Percentiles rank a stretch among this genome's conserved stretches.
These are phyloP conservation scores for Flaveria trinervia DNA, from an alignment of 129 eudicot genomes.

Conservation along the genomic window DNA sequence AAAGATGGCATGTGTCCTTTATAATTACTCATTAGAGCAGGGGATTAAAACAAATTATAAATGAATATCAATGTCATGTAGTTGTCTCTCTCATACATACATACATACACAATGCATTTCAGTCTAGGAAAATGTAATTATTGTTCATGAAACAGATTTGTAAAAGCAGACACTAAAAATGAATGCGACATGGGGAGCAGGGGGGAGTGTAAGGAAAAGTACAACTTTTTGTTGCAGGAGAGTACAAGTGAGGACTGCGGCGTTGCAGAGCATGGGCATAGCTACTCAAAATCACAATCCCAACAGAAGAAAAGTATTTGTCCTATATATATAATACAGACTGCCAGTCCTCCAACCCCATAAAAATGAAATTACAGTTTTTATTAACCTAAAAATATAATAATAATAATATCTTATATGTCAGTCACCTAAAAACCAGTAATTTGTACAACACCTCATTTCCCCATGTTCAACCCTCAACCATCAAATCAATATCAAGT, in stretches of 20 bases:
- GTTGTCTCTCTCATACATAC: neutral
- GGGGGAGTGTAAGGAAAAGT: conserved; percentile 20
- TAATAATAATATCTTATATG: conserved; percentile 8
- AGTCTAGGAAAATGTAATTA: conserved; percentile 6
- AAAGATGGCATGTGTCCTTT: no score
- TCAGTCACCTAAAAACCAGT: conserved; percentile 31
- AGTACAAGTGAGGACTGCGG: conserved; percentile 36
- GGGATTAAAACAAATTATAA: no score
- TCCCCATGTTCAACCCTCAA: conserved; percentile 32
- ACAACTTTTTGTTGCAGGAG: conserved; percentile 37
- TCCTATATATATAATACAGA: conserved; percentile 29
- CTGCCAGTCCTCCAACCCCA: conserved; percentile 17
- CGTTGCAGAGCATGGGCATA: conserved; percentile 33
- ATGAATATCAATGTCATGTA: neutral
- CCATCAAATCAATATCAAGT: conserved; percentile 41
- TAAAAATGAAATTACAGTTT: neutral
- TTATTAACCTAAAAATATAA: neutral
- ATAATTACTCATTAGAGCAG: no score
- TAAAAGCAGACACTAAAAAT: conserved; percentile 11
- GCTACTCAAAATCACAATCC: conserved; percentile 27
- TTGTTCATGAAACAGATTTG: neutral
- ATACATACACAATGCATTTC: neutral
- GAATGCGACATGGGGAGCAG: conserved; percentile 25
- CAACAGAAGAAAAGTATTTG: conserved; percentile 36
- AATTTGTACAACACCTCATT: conserved; percentile 21